Percentiles rank a stretch among this genome's conserved stretches.
Evolutionary conservation across 2,329 filamentous ascomycete species (phyloP).

Genomic region (Fusarium pilosicola): DNA sequence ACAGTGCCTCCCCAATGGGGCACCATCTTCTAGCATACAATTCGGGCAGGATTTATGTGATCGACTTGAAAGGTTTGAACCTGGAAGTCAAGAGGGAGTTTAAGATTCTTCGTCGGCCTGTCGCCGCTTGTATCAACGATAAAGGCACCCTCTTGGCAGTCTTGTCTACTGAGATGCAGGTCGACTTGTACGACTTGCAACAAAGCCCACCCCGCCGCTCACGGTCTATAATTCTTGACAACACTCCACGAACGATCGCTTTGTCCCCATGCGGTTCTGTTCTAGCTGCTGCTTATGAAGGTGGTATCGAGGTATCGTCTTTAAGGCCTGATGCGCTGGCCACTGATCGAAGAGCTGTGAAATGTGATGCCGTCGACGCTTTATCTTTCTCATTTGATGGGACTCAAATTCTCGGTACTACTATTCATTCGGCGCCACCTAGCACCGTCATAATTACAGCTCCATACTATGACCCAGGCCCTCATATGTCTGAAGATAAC

Average conservation of each 20-base stretch:
- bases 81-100: conserved; percentile 78
- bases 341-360: conserved; percentile 78
- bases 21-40: conserved; percentile 82
- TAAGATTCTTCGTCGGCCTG: conserved; percentile 79
- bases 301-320: conserved; percentile 88
- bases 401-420: conserved; percentile 81
- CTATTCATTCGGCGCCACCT: conserved; percentile 69
- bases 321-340: conserved; percentile 70
- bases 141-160: conserved; percentile 81
- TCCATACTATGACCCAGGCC: conserved; percentile 80
- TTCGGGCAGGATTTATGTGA: conserved; percentile 83
- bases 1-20: conserved; percentile 80
- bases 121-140: conserved; percentile 81
- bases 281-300: conserved; percentile 84
- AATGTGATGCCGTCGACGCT: conserved; percentile 79
- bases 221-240: conserved; percentile 81
- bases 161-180: conserved; percentile 82
- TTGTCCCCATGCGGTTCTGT: conserved; percentile 85
- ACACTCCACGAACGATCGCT: conserved; percentile 80
- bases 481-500: conserved; percentile 71
- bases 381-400: conserved; percentile 82
- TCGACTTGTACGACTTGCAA: conserved; percentile 83
- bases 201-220: conserved; percentile 72
- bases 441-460: conserved; percentile 82
- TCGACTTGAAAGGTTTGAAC: conserved; percentile 71